Base-by-base conservation (phyloP, 495 filamentous ascomycete genomes). In the Usnea hakonensis region DNA sequence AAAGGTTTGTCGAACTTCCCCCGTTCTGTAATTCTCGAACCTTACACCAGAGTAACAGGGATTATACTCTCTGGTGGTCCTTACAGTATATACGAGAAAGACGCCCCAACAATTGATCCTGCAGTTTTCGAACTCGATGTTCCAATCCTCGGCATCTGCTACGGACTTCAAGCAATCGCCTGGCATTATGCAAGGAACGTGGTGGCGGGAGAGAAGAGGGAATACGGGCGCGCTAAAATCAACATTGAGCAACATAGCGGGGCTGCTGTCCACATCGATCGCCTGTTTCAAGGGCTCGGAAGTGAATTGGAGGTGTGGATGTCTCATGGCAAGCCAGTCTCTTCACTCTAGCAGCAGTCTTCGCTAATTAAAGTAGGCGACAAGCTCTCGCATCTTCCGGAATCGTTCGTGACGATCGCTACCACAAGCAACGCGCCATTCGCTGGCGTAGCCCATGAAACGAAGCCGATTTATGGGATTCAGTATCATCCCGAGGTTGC, bases 401-500 rank as follows among this genome's bases (percentile, higher is more conserved):
- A 84, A 8, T 79, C 78, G 7, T 96, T 93, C 74, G 70, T 81
- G 54, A 83, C 80, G 28, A 83, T 96, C 55, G 91, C 89, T 26
- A 86, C 78, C 8, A 90, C 90, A 13, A 58, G 71, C 40, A 94
- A 96, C 74, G 86, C 88, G 1, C 80, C 85, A 10, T 94, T 83
- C 69, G 91, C 91, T 5, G 90, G 82, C 48, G 94, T 96, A 67
- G 91, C 88, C 13, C 89, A 94, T 70, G 66, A 81, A 66, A 75
- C 72, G 21, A 87, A 89, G 75, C 80, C 79, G 30, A 81, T 86
- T 69, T 89, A 84, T 66, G 89, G 88, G 41, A 83, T 96, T 28
- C 91, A 95, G 26, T 91, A 95, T 70, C 91, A 96, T 70, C 90
- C 90, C 1, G 91, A 96, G 72, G 86, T 93, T 60, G 86, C 86